Evolutionary conservation across 768 basidiomycete genomes (phyloP).

Genomic region (Sistotremastrum suecicum): DNA sequence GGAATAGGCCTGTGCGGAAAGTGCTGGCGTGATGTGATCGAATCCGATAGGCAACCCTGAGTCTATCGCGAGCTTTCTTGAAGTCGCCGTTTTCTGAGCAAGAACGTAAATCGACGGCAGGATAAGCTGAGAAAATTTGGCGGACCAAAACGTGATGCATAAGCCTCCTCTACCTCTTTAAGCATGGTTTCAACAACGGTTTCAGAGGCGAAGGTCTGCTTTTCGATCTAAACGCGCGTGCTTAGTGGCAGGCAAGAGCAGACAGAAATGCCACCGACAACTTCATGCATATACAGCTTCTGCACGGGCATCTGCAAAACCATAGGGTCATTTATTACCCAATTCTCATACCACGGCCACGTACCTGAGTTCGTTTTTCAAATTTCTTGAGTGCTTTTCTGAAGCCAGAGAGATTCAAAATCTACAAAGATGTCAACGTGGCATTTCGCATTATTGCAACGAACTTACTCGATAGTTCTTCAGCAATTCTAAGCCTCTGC

Average conservation of each 20-base stretch:
- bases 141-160: constrained; percentile 65
- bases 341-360: background rate
- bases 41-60: constrained; percentile 37
- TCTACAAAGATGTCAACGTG: constrained; percentile 22
- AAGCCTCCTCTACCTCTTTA: constrained; percentile 62
- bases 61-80: constrained; percentile 57
- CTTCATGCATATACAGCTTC: constrained; percentile 63
- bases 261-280: no score
- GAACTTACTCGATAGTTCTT: constrained; percentile 72
- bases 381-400: constrained; percentile 79
- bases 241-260: no score
- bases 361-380: constrained; percentile 60
- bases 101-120: background rate
- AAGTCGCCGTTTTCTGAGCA: constrained; percentile 56
- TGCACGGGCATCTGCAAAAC: constrained; percentile 44
- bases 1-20: constrained; percentile 56
- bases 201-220: constrained; percentile 52
- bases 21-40: constrained; percentile 58
- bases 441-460: background rate
- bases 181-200: constrained; percentile 50
- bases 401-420: constrained; percentile 83
- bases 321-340: no score
- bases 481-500: constrained; percentile 65
- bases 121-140: constrained; percentile 3
- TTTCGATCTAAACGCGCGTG: constrained; percentile 36